phyloP scores from a whole-genome alignment of 345 rosid species.

The Salix caprea region DNA sequence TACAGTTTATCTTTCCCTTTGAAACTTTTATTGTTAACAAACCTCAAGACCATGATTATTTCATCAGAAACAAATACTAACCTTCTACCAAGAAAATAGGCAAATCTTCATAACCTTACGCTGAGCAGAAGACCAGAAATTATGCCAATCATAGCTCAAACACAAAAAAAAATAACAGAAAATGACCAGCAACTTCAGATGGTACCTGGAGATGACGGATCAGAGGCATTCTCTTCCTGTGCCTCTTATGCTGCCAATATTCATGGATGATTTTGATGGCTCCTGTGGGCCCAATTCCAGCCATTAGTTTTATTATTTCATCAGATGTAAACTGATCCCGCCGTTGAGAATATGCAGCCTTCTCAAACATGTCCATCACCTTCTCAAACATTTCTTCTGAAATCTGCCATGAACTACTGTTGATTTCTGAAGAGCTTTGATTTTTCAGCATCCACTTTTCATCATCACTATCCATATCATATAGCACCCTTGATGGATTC shows the following conservation, averaged over 20 bases:
- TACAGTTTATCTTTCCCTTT: no score
- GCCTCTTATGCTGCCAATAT: conserved; percentile 80
- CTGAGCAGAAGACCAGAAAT: background rate
- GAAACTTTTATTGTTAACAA: background rate
- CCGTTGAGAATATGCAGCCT: conserved; percentile 68
- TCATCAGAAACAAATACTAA: background rate
- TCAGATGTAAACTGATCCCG: conserved; percentile 58
- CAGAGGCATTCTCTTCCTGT: conserved; percentile 73
- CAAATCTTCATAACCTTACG: background rate
- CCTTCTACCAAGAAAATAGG: background rate
- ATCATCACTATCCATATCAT: conserved; percentile 98
- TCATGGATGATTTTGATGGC: conserved; percentile 48
- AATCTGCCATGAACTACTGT: conserved; percentile 31
- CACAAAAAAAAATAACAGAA: background rate
- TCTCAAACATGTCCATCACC: conserved; percentile 80
- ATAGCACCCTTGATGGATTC: conserved; percentile 64
- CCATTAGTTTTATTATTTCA: conserved; percentile 62
- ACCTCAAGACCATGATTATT: background rate
- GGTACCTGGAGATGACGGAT: conserved; percentile 93
- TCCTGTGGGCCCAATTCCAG: conserved; percentile 52
- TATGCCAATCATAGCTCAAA: background rate
- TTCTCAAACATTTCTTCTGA: conserved; percentile 72
- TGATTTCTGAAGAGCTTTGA: conserved; percentile 36
- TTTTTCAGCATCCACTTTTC: conserved; percentile 59
- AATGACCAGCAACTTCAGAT: conserved; percentile 8